These are phyloP conservation scores for Pseudopediastrum boryanum DNA, from an alignment of 139 green algal genomes.

Conservation along the genomic window DNA sequence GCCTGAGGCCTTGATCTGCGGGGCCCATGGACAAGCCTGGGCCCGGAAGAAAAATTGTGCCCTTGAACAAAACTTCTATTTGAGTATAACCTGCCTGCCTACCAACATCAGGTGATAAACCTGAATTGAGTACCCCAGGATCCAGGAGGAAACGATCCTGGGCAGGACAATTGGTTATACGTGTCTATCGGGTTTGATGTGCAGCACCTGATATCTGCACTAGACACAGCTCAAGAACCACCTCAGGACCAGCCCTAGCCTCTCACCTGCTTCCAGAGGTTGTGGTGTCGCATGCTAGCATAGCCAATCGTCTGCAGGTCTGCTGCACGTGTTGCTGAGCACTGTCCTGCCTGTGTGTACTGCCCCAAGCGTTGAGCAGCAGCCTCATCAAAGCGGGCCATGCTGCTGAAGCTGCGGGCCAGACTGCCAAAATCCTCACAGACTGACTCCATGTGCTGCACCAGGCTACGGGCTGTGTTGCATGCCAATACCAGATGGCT, in stretches of 20 bases:
- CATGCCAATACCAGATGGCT: slow-evolving; percentile 40
- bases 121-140: not conserved
- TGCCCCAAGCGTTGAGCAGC: slow-evolving; percentile 4
- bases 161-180: not conserved
- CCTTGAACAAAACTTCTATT: not conserved
- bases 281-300: slow-evolving; percentile 9
- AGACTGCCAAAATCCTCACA: slow-evolving; percentile 39
- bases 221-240: no score
- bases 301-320: slow-evolving; percentile 39
- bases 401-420: slow-evolving; percentile 33
- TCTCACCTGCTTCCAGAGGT: slow-evolving; percentile 22
- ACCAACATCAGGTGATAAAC: not conserved
- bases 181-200: no score
- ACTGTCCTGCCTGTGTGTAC: slow-evolving; percentile 37
- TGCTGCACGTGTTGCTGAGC: slow-evolving; percentile 22
- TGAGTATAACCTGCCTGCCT: not conserved
- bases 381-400: slow-evolving; percentile 46
- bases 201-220: no score
- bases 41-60: no score
- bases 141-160: not conserved
- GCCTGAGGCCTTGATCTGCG: no score
- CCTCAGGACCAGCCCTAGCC: not conserved
- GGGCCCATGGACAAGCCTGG: no score
- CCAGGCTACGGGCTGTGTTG: slow-evolving; percentile 35
- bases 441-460: slow-evolving; percentile 36